Evolutionary conservation across 257 asterid genomes (phyloP), one percentile per base, ranked within the genome.

Genomic region (Solanum neorickii): DNA sequence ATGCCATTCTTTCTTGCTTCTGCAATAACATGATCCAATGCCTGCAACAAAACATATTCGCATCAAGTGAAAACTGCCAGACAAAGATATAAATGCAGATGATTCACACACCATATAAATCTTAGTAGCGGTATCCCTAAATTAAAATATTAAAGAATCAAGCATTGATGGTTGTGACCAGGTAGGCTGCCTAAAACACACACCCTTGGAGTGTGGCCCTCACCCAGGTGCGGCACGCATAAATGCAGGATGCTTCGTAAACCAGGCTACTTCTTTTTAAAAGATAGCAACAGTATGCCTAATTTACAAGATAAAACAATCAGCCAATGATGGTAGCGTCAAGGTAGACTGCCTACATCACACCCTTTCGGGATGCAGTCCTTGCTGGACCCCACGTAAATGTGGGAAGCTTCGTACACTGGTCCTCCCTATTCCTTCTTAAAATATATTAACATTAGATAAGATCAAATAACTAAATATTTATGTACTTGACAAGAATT

Each of bases 1-100:
- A 97, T 90, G 39, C 99, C 97, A 82, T 92, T 86, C 74, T 91
- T 87, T 82, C 94, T 91, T 9, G 98, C 92, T 93, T 97, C 99
- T 15, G 98, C 98, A 88, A 97, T 95, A 80, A 97, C 99, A 92
- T 94, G 89, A 93, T 95, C 99, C 95, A 97, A 91, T 12, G 99
- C 97, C 99, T 97, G 92, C 88, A 82, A 87, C 41, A 83, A 29
- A 70, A 88, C 52, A 82, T 82, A 11, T 18, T 29, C 21, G 16
- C 65, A 47, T 82, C 85, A 49, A 29, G 69, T 47, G 69, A 49
- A 80, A 46, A 73, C 46, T 37, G 27, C 25, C 49, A 37, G 18
- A 74, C 12, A 14, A 0, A 73, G 10, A 74, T 20, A 44, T 8
- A 27, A 46, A 16, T 10, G 68, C 42, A 46, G 84, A 46, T 16